A percentile compares a stretch with the other conserved stretches of the same genome.
Evolutionary conservation across 805 yeast genomes (phyloP).

Genomic region (Kodamaea leandrae): DNA sequence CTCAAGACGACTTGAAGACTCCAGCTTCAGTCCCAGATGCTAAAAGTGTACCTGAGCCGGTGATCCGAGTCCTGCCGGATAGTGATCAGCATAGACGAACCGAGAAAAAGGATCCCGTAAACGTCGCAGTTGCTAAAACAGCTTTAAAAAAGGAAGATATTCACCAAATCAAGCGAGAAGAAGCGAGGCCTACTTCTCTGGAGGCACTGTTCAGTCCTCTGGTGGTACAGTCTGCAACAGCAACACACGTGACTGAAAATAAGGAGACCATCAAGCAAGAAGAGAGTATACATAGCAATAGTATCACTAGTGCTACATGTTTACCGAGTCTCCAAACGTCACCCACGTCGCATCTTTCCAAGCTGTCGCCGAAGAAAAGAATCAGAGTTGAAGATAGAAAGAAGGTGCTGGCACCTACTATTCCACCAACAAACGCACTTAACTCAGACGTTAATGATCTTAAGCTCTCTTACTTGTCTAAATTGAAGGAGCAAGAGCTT

Average conservation of each 20-base stretch:
- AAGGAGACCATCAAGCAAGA: not conserved
- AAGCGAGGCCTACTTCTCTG: not conserved
- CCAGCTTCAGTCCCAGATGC: not conserved
- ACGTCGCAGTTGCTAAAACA: not conserved
- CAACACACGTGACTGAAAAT: not conserved
- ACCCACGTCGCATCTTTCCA: not conserved
- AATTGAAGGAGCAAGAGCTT: constrained; percentile 42
- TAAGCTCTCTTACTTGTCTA: constrained; percentile 33
- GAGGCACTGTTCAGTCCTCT: not conserved
- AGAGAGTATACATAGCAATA: not conserved
- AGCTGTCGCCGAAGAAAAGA: constrained; percentile 10
- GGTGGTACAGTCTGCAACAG: not conserved
- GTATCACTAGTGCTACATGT: not conserved
- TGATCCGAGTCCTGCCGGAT: not conserved
- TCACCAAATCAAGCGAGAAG: not conserved
- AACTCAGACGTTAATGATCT: constrained; percentile 15
- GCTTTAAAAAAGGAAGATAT: not conserved
- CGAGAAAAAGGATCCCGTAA: not conserved
- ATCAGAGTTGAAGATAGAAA: constrained; percentile 8
- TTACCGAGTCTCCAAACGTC: not conserved
- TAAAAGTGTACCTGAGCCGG: not conserved
- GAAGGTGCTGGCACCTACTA: constrained; percentile 5
- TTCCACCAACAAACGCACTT: not conserved
- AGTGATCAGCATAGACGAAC: not conserved
- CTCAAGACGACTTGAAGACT: not conserved